Evolutionary conservation across 345 rosid species (phyloP).

Genomic region (Sonneratia caseolaris): DNA sequence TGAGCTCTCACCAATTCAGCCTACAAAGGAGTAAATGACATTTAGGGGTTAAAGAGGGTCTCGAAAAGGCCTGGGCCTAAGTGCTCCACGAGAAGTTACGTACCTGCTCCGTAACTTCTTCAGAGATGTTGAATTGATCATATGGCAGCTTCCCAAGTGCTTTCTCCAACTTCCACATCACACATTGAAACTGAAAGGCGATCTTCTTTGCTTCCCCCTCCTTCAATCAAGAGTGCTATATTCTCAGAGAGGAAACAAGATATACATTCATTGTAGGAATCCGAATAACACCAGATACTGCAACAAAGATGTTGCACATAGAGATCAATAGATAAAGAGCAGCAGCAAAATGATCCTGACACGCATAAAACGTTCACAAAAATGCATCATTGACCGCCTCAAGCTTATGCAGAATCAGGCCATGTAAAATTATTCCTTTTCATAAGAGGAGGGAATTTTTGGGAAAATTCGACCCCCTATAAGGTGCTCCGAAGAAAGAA

Average conservation of each 20-base stretch:
- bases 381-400: too few relatives aligned
- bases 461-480: too few relatives aligned
- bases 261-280: slow-evolving; percentile 10
- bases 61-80: not conserved
- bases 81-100: not conserved
- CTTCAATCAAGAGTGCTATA: slow-evolving; percentile 35
- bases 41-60: not conserved
- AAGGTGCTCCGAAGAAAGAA: too few relatives aligned
- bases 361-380: not conserved
- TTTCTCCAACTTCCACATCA: slow-evolving; percentile 78
- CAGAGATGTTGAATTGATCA: slow-evolving; percentile 62
- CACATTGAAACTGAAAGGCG: slow-evolving; percentile 62
- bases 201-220: slow-evolving; percentile 64
- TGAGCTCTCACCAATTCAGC: slow-evolving; percentile 68
- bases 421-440: too few relatives aligned
- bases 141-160: slow-evolving; percentile 61
- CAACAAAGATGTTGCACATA: not conserved
- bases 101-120: slow-evolving; percentile 86
- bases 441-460: too few relatives aligned
- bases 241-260: slow-evolving; percentile 31
- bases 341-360: not conserved
- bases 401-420: too few relatives aligned
- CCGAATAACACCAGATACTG: slow-evolving; percentile 2
- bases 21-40: slow-evolving; percentile 22
- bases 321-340: not conserved